Conservation (phyloP, 352 stramenopile species). For the Globisporangium middletonii region DNA sequence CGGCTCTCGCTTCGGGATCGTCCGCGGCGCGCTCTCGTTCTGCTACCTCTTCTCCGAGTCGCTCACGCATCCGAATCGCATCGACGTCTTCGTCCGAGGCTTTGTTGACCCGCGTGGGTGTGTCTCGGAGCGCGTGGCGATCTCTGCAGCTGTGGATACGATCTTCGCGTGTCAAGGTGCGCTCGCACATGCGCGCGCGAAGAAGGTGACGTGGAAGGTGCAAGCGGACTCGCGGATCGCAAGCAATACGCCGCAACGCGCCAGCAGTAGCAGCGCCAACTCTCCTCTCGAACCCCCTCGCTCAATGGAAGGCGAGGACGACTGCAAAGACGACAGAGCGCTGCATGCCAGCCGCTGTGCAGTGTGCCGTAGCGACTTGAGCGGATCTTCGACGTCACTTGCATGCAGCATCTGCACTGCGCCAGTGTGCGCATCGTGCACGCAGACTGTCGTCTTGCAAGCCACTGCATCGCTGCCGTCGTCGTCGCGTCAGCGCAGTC, state of each 20-base stretch:
- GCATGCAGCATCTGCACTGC: slow-evolving; percentile 8
- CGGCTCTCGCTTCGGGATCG: slow-evolving; percentile 14
- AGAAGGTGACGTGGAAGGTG: slow-evolving; percentile 25
- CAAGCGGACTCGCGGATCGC: too few species aligned
- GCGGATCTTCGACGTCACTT: slow-evolving; percentile 5
- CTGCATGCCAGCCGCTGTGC: slow-evolving; percentile 2
- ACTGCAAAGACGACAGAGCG: background rate
- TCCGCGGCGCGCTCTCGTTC: slow-evolving; percentile 28
- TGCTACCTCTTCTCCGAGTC: slow-evolving; percentile 27
- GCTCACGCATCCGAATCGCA: background rate
- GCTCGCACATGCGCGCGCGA: slow-evolving; percentile 11
- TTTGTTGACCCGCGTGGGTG: slow-evolving; percentile 28
- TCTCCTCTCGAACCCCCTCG: background rate
- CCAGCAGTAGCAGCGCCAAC: background rate
- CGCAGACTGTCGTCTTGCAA: slow-evolving; percentile 3
- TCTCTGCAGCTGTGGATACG: slow-evolving; percentile 13
- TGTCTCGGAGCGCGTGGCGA: slow-evolving; percentile 16
- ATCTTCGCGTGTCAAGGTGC: slow-evolving; percentile 21
- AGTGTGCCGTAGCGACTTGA: slow-evolving; percentile 8
- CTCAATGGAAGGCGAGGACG: background rate
- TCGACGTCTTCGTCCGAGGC: slow-evolving; percentile 33
- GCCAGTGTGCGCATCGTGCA: slow-evolving; percentile 5
- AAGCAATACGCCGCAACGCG: background rate
- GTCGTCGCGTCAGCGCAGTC: background rate
- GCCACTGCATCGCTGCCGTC: background rate